These are phyloP conservation scores for Botryotinia convoluta DNA, from an alignment of 2,329 filamentous ascomycete genomes.

Conservation along the genomic window DNA sequence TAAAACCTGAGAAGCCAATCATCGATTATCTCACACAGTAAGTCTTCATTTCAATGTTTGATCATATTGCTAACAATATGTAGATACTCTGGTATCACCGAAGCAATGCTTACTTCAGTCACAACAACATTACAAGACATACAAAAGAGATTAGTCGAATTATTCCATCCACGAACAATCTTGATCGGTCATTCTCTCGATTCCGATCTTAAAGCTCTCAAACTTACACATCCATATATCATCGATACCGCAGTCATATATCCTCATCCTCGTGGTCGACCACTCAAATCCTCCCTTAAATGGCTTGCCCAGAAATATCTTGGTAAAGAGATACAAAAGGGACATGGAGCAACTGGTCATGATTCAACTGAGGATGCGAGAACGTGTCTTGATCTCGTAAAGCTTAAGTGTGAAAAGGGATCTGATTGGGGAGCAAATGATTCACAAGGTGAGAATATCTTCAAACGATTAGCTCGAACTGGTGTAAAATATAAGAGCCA, in stretches of 20 bases:
- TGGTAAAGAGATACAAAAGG: conserved; percentile 82
- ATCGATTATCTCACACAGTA: conserved; percentile 82
- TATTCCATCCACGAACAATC: conserved; percentile 71
- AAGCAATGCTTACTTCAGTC: conserved; percentile 75
- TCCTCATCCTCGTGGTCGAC: conserved; percentile 84
- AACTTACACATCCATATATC: conserved; percentile 86
- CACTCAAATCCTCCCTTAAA: conserved; percentile 86
- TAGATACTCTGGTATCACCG: conserved; percentile 84
- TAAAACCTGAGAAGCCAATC: conserved; percentile 86
- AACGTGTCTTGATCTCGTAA: conserved; percentile 88
- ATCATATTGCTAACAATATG: conserved; percentile 27
- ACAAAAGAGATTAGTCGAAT: conserved; percentile 68
- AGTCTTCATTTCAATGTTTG: conserved; percentile 21
- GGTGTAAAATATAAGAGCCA: conserved; percentile 62
- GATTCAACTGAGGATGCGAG: conserved; percentile 90
- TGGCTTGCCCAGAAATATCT: conserved; percentile 86
- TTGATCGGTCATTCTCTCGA: conserved; percentile 80
- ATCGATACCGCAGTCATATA: conserved; percentile 89
- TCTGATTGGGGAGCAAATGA: conserved; percentile 81
- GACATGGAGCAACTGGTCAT: conserved; percentile 60
- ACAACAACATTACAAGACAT: conserved; percentile 83
- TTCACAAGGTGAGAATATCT: conserved; percentile 79
- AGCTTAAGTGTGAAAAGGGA: conserved; percentile 93
- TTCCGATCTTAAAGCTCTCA: conserved; percentile 79
- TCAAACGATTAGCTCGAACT: conserved; percentile 70